Evolutionary conservation across 805 yeast species (phyloP).

Genomic region (Saturnispora sekii): DNA sequence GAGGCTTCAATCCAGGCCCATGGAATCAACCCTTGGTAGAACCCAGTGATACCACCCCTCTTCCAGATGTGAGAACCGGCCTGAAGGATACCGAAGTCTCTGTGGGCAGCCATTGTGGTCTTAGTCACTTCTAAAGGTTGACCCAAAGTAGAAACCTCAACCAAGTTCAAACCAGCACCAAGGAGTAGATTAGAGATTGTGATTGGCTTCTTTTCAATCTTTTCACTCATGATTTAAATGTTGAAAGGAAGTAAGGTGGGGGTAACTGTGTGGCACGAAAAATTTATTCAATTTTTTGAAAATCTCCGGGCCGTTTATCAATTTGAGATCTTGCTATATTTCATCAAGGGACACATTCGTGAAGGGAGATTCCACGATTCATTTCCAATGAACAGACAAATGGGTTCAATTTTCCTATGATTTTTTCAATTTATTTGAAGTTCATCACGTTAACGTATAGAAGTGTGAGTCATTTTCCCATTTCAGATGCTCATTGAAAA

Average conservation of each 20-base stretch:
- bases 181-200: constrained; percentile 81
- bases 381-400: too few species aligned
- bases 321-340: too few species aligned
- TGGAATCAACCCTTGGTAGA: constrained; percentile 95
- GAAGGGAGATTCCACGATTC: too few species aligned
- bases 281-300: too few species aligned
- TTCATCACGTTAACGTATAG: too few species aligned
- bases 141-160: constrained; percentile 90
- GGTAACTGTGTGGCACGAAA: neutral
- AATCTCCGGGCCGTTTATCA: neutral
- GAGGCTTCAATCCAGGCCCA: constrained; percentile 99
- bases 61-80: constrained; percentile 77
- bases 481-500: too few species aligned
- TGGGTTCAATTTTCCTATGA: too few species aligned
- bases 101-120: constrained; percentile 98
- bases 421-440: too few species aligned
- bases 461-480: too few species aligned
- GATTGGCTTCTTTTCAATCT: constrained; percentile 65
- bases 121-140: constrained; percentile 94
- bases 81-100: constrained; percentile 55
- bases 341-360: too few species aligned
- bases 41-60: constrained; percentile 87
- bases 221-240: constrained; percentile 7
- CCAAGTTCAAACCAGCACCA: constrained; percentile 88
- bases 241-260: neutral